Percentiles rank a stretch among this genome's conserved stretches.
Conservation (phyloP, 75 land plant genomes). For the Pinus taeda region DNA sequence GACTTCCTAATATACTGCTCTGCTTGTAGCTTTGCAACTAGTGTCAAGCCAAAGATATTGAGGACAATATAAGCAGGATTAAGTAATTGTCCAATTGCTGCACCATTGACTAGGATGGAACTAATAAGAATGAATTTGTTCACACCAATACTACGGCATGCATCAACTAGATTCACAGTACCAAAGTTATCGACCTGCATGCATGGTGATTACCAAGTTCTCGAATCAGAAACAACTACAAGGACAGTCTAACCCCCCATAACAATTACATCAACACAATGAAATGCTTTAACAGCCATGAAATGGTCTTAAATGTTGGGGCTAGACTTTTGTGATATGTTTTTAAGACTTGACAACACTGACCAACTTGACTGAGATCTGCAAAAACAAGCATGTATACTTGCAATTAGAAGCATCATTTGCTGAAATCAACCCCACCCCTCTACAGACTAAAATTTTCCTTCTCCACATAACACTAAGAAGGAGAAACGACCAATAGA, state of each 20-base stretch:
- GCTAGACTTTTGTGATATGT: background rate
- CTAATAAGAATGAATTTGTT: conserved; percentile 77
- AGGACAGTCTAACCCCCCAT: background rate
- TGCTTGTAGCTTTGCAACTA: conserved; percentile 91
- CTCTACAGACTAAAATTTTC: background rate
- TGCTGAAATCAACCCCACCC: too few relatives aligned
- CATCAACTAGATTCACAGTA: conserved; percentile 89
- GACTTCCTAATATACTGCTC: conserved; percentile 82
- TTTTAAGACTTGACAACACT: background rate
- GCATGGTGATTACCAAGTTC: conserved; percentile 1
- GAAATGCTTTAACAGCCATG: too few relatives aligned
- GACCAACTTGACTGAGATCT: background rate
- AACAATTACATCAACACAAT: background rate
- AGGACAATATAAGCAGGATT: conserved; percentile 91
- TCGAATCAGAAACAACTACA: background rate
- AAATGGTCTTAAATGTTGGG: too few relatives aligned
- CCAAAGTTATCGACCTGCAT: conserved; percentile 90
- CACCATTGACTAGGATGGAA: conserved; percentile 89
- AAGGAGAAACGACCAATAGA: too few relatives aligned
- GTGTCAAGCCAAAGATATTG: conserved; percentile 81
- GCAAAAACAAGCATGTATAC: background rate
- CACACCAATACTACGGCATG: conserved; percentile 62
- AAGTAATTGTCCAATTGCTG: conserved; percentile 84
- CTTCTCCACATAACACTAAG: too few relatives aligned
- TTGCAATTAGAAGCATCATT: background rate